Evolutionary conservation across 805 yeast genomes (phyloP).

Genomic region (Pichia ethanolica): DNA sequence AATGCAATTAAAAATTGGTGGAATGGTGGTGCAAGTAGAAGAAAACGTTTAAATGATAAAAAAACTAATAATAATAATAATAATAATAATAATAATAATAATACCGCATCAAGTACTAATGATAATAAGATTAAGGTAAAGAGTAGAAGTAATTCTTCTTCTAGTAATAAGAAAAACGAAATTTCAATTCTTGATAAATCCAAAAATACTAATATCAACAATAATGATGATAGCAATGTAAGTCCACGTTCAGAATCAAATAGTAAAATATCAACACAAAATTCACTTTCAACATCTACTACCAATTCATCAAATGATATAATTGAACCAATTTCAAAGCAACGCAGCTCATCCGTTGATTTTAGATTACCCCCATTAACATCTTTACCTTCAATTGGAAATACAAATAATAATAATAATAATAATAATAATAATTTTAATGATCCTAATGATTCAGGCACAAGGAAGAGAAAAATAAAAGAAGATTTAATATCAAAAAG

Average conservation of each 20-base stretch:
- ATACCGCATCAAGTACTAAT: too few species aligned
- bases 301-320: not conserved
- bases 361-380: slow-evolving; percentile 10
- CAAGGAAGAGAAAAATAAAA: slow-evolving; percentile 22
- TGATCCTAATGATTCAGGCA: slow-evolving; percentile 13
- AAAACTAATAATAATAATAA: not conserved
- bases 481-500: slow-evolving; percentile 20
- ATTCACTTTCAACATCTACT: not conserved
- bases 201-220: not conserved
- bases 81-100: not conserved
- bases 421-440: not conserved
- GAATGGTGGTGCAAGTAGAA: slow-evolving; percentile 87
- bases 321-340: not conserved
- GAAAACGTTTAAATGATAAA: slow-evolving; percentile 41
- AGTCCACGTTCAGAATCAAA: not conserved
- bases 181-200: not conserved
- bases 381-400: not conserved
- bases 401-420: not conserved
- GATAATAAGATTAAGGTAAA: too few species aligned
- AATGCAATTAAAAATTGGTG: slow-evolving; percentile 94
- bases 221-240: not conserved
- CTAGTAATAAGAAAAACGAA: too few species aligned
- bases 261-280: not conserved
- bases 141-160: too few species aligned
- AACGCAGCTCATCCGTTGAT: slow-evolving; percentile 21